Conservation (phyloP, 495 filamentous ascomycete genomes). For the Hypoxylon crocopeplum region DNA sequence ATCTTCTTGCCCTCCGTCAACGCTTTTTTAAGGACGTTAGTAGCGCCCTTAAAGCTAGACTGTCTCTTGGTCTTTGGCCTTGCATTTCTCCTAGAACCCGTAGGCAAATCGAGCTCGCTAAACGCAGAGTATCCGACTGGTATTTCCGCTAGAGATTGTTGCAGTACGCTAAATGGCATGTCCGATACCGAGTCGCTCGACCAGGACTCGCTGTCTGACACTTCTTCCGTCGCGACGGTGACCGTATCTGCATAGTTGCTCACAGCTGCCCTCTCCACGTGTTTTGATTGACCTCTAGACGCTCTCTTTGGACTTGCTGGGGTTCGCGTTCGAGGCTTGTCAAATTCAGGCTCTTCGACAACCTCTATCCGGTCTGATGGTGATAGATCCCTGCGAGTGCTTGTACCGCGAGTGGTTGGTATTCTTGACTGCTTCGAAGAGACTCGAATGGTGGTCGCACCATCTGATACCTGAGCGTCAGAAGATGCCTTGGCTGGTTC, state of each 20-base stretch:
- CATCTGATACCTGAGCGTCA: conserved; percentile 29
- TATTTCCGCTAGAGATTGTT: conserved; percentile 59
- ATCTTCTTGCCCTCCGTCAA: conserved; percentile 62
- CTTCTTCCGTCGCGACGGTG: conserved; percentile 30
- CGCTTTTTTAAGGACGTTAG: conserved; percentile 62
- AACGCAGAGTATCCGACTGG: conserved; percentile 65
- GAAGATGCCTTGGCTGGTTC: conserved; percentile 45
- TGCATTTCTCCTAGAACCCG: conserved; percentile 49
- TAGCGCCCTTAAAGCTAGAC: conserved; percentile 57
- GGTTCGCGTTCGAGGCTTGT: conserved; percentile 35
- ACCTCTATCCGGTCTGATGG: conserved; percentile 58
- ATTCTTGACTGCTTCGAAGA: conserved; percentile 41
- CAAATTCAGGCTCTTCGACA: conserved; percentile 43
- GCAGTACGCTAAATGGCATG: conserved; percentile 49
- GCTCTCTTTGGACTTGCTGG: conserved; percentile 25
- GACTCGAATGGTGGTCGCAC: conserved; percentile 40
- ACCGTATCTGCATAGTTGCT: conserved; percentile 22
- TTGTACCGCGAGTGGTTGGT: conserved; percentile 29
- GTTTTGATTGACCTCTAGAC: conserved; percentile 28
- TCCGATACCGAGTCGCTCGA: conserved; percentile 41
- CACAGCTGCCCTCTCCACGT: conserved; percentile 20
- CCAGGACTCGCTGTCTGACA: conserved; percentile 40
- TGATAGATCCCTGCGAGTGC: conserved; percentile 42
- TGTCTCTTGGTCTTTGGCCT: conserved; percentile 53
- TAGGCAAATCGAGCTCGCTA: conserved; percentile 60